A percentile compares a stretch with the other conserved stretches of the same genome.
phyloP scores from a whole-genome alignment of 768 basidiomycete species.

The Lactarius sp. region DNA sequence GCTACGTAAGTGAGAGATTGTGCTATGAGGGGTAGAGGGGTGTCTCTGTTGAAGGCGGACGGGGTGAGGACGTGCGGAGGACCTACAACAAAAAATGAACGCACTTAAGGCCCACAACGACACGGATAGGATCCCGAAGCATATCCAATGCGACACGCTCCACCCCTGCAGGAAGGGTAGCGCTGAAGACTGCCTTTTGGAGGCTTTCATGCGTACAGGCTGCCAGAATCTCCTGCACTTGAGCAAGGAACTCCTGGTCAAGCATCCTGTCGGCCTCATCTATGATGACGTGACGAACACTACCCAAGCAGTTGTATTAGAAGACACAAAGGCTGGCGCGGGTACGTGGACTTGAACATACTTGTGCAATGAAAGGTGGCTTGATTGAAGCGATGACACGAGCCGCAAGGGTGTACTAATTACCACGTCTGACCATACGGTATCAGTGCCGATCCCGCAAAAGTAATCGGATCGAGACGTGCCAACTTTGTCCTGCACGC shows the following conservation, averaged over 20 bases:
- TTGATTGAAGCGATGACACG: constrained; percentile 70
- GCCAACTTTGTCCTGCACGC: constrained; percentile 73
- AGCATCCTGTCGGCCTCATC: constrained; percentile 93
- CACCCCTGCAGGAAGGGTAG: constrained; percentile 83
- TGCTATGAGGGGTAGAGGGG: constrained; percentile 83
- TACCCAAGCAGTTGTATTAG: constrained; percentile 32
- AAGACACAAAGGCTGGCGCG: neutral
- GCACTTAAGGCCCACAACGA: constrained; percentile 96
- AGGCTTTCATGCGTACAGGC: constrained; percentile 64
- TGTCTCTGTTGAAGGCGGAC: constrained; percentile 56
- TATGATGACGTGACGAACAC: constrained; percentile 79
- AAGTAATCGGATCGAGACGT: constrained; percentile 29
- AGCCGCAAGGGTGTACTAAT: constrained; percentile 90
- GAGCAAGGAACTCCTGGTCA: constrained; percentile 81
- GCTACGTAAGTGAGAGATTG: constrained; percentile 91
- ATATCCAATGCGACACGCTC: constrained; percentile 87
- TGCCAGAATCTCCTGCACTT: constrained; percentile 82
- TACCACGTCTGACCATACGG: constrained; percentile 65
- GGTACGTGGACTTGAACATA: constrained; percentile 35
- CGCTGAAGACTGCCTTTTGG: constrained; percentile 91
- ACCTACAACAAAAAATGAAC: constrained; percentile 31
- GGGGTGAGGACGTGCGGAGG: neutral
- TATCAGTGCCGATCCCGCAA: neutral
- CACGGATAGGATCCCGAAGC: constrained; percentile 79
- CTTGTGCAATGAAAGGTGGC: constrained; percentile 66